phyloP scores from a whole-genome alignment of 2,329 filamentous ascomycete species.

The Cercospora zeina region DNA sequence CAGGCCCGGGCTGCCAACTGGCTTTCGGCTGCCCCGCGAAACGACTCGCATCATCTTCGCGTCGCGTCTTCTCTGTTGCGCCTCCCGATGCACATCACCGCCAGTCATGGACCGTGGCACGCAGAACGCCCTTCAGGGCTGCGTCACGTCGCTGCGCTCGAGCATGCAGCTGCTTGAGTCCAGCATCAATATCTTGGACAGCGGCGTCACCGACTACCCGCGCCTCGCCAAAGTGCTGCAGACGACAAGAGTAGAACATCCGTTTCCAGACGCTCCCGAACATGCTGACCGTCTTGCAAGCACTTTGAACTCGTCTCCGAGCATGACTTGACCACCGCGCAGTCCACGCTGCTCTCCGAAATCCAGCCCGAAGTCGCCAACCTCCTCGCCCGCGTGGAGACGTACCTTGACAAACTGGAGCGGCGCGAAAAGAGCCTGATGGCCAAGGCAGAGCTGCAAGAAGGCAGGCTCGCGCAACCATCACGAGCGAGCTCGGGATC shows the following conservation, averaged over 20 bases:
- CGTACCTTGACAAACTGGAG: conserved; percentile 78
- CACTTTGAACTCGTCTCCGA: conserved; percentile 94
- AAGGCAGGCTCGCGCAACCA: conserved; percentile 61
- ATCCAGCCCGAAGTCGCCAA: conserved; percentile 82
- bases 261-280: not conserved
- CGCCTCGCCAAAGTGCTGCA: conserved; percentile 63
- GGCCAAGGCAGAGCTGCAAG: conserved; percentile 78
- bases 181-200: conserved; percentile 62
- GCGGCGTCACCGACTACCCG: conserved; percentile 64
- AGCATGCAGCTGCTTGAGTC: conserved; percentile 64
- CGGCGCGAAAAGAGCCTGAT: conserved; percentile 81
- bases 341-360: conserved; percentile 80
- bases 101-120: conserved; percentile 34
- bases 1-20: not conserved
- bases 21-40: not conserved
- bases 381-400: conserved; percentile 77
- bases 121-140: conserved; percentile 55
- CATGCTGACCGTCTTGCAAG: conserved; percentile 46
- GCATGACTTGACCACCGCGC: conserved; percentile 75
- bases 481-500: conserved; percentile 28
- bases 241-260: conserved; percentile 56
- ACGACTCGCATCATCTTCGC: not conserved
- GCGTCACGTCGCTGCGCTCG: conserved; percentile 60
- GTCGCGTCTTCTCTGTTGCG: conserved; percentile 8
- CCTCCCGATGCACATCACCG: not conserved